These are phyloP conservation scores for Abelmoschus esculentus DNA, from an alignment of 345 rosid species.

Conservation along the genomic window DNA sequence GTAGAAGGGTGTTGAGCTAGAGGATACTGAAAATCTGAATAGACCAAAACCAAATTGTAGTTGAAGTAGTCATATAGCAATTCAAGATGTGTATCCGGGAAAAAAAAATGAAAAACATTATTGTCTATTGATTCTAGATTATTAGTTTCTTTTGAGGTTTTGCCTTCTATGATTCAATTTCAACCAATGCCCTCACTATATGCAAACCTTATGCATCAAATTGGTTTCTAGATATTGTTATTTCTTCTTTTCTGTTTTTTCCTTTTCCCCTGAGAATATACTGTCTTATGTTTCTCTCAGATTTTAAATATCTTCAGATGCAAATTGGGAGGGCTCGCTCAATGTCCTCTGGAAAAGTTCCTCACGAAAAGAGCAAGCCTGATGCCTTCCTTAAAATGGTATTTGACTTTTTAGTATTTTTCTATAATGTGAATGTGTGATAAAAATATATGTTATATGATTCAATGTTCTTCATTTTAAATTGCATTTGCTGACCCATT, in stretches of 20 bases:
- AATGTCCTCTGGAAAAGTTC: slow-evolving; percentile 62
- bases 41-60: neutral
- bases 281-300: slow-evolving; percentile 29
- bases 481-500: neutral
- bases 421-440: too few species aligned
- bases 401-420: slow-evolving; percentile 7
- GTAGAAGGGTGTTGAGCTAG: neutral
- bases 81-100: neutral
- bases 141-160: neutral
- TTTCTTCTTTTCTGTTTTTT: neutral
- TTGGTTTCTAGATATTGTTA: neutral
- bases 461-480: slow-evolving; percentile 3
- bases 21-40: neutral
- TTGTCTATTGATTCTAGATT: neutral
- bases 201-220: neutral
- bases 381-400: slow-evolving; percentile 90
- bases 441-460: neutral
- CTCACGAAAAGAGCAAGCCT: slow-evolving; percentile 45
- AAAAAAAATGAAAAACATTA: neutral
- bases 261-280: neutral
- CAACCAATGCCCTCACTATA: neutral
- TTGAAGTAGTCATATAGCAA: neutral
- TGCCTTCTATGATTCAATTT: neutral
- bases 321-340: slow-evolving; percentile 53
- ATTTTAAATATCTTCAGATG: slow-evolving; percentile 23